A percentile compares a stretch with the other conserved stretches of the same genome.
phyloP scores from a whole-genome alignment of 2,329 filamentous ascomycete species.

The Aspergillus brunneoviolaceus region DNA sequence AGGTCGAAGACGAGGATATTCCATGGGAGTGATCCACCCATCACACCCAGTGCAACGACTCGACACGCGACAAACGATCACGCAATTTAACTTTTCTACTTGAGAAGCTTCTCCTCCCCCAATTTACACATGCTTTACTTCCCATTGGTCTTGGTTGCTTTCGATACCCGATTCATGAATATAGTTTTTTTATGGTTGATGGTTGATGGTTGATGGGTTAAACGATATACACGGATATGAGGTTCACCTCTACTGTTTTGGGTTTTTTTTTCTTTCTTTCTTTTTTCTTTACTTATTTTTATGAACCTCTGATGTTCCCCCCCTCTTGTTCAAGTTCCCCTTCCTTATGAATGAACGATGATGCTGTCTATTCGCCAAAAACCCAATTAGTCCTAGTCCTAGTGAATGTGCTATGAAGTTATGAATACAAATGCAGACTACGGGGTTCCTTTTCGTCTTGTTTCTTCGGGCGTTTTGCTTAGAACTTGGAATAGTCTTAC shows the following conservation, averaged over 20 bases:
- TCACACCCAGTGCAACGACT: not conserved
- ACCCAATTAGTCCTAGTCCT: not conserved
- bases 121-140: too few relatives aligned
- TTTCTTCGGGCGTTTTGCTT: too few relatives aligned
- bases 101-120: not conserved
- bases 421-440: not conserved
- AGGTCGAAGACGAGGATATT: slow-evolving; percentile 61
- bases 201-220: not conserved
- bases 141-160: not conserved
- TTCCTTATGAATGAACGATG: too few relatives aligned
- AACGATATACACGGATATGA: slow-evolving; percentile 3
- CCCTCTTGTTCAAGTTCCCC: too few relatives aligned
- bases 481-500: too few relatives aligned
- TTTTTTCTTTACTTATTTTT: slow-evolving; percentile 7
- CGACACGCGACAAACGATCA: not conserved
- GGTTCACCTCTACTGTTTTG: slow-evolving; percentile 5
- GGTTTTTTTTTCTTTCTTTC: not conserved
- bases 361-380: too few relatives aligned
- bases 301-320: too few relatives aligned
- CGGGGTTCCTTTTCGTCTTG: too few relatives aligned
- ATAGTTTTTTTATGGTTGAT: slow-evolving; percentile 3
- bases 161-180: slow-evolving; percentile 16
- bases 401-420: slow-evolving; percentile 9
- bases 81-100: too few relatives aligned
- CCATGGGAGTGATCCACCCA: slow-evolving; percentile 53